Percentiles rank a stretch among this genome's conserved stretches.
Conservation (phyloP, 331 rosid species). For the Acacia concinna region DNA sequence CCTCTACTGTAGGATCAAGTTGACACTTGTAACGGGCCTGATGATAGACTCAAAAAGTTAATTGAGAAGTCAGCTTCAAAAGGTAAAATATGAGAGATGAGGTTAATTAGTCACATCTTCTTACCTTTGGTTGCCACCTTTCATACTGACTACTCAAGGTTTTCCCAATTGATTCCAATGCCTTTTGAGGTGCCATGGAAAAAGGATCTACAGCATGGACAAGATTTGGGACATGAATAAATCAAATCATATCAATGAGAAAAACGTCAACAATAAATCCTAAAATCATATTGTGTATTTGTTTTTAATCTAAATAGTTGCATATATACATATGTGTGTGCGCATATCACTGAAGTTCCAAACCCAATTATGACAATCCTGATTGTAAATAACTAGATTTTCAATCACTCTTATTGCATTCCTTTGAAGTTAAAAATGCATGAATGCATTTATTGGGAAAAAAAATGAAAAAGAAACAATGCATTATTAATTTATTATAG, state of each 20-base stretch:
- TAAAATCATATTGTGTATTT: not conserved
- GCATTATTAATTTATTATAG: not conserved
- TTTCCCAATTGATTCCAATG: constrained; percentile 90
- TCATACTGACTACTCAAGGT: constrained; percentile 84
- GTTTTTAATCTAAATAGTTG: not conserved
- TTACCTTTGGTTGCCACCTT: constrained; percentile 99
- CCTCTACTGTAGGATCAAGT: constrained; percentile 95
- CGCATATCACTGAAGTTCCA: not conserved
- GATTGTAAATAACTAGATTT: not conserved
- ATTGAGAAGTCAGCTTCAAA: constrained; percentile 30
- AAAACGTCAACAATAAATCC: not conserved
- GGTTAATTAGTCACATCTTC: constrained; percentile 22
- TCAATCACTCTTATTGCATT: not conserved
- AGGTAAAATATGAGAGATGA: constrained; percentile 25
- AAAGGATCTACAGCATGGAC: constrained; percentile 70
- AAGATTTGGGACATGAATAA: not conserved
- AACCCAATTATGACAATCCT: not conserved
- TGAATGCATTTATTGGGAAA: not conserved
- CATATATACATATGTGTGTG: too few relatives aligned
- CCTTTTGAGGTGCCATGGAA: constrained; percentile 92
- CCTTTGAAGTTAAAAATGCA: constrained; percentile 3
- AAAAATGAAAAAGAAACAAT: not conserved
- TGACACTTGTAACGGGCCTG: constrained; percentile 94
- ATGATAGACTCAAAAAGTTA: constrained; percentile 37
- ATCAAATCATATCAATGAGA: not conserved